phyloP scores from a whole-genome alignment of 1,139 yeast species.

The Blastobotrys buckinghamii region DNA sequence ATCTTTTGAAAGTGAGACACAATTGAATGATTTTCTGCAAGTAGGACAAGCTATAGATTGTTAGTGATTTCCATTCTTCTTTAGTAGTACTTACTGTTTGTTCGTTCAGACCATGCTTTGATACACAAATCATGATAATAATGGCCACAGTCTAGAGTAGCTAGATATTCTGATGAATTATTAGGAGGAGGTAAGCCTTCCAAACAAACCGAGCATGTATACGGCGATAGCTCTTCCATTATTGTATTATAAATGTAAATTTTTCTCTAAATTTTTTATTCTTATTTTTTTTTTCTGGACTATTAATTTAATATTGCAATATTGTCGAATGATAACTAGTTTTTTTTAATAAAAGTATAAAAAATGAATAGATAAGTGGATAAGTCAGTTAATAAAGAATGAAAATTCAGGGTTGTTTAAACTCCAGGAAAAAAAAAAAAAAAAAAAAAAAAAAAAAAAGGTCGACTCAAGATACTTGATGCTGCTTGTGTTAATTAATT shows the following conservation, averaged over 20 bases:
- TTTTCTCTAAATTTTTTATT: neutral
- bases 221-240: neutral
- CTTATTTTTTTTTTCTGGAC: neutral
- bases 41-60: constrained; percentile 41
- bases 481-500: no score
- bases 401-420: neutral
- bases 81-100: constrained; percentile 37
- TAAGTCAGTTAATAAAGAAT: neutral
- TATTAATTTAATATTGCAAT: no score
- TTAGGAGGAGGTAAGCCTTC: constrained; percentile 10
- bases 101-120: constrained; percentile 44
- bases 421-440: neutral
- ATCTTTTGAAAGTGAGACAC: constrained; percentile 19
- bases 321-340: no score
- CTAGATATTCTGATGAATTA: constrained; percentile 2
- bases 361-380: neutral
- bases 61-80: neutral
- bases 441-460: neutral
- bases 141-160: constrained; percentile 26
- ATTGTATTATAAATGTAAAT: neutral
- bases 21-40: constrained; percentile 38
- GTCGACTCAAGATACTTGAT: no score
- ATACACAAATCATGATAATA: constrained; percentile 46
- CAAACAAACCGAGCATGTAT: constrained; percentile 10
- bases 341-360: no score